phyloP scores from a whole-genome alignment of 176 grass and related monocot species.

The Juncus inflexus region DNA sequence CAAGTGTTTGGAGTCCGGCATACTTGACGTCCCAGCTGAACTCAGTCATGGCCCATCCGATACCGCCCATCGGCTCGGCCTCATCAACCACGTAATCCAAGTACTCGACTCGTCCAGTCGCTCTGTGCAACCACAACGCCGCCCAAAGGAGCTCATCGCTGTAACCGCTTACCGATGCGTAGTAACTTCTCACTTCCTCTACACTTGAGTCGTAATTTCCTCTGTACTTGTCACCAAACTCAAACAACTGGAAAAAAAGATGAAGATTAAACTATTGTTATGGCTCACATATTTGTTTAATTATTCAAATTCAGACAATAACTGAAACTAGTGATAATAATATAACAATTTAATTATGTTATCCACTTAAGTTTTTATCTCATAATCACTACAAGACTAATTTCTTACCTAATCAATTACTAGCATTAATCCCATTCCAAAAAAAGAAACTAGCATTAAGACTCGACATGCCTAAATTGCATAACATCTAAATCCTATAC shows the following conservation, averaged over 20 bases:
- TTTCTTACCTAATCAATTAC: too few relatives aligned
- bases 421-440: too few relatives aligned
- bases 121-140: conserved; percentile 92
- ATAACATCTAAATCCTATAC: too few relatives aligned
- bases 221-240: conserved; percentile 63
- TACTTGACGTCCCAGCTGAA: conserved; percentile 99
- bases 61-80: conserved; percentile 50
- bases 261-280: too few relatives aligned
- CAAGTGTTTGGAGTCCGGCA: conserved; percentile 76
- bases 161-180: conserved; percentile 89
- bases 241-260: conserved; percentile 45
- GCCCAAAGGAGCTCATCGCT: conserved; percentile 96
- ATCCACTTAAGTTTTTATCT: too few relatives aligned
- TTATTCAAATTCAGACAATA: too few relatives aligned
- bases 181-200: conserved; percentile 64
- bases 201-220: conserved; percentile 69
- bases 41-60: conserved; percentile 77
- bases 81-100: conserved; percentile 61
- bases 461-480: neutral
- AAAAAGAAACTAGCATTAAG: too few relatives aligned
- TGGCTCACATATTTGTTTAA: too few relatives aligned
- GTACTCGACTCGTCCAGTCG: conserved; percentile 49
- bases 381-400: too few relatives aligned
- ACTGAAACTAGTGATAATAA: too few relatives aligned
- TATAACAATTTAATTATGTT: too few relatives aligned